Evolutionary conservation across 2,329 filamentous ascomycete species (phyloP), one percentile per base, ranked within the genome.

Genomic region (Aspergillus oerlinghausenensis): DNA sequence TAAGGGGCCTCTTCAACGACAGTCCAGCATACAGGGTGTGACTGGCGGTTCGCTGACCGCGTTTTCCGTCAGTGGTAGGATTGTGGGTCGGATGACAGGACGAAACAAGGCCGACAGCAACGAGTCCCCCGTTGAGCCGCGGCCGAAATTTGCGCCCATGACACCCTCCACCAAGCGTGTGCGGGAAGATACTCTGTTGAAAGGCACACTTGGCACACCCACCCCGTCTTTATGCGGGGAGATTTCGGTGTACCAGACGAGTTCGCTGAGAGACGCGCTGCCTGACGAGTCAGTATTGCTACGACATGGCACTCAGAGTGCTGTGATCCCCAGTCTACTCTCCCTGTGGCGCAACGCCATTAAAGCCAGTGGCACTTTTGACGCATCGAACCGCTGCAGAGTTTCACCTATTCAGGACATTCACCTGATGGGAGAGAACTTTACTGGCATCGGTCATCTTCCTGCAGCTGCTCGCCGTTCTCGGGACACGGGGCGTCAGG

Each of bases 121-220:
- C 25, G 59, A 55, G 23, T 61, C 70, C 14, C 59, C 64, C 6
- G 55, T 61, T 21, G 70, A 73, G 55, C 72, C 69, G 38, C 68
- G 69, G 51, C 62, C 70, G 14, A 73, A 66, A 49, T 75, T 80
- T 56, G 76, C 75, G 1, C 77, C 77, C 0, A 75, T 79, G 72
- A 80, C 78, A 4, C 78, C 78, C 8, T 75, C 76, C n/a, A 79
- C 78, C 7, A 74, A 76, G 51, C 75, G 76, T 26, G 63, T 77
- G 6, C 74, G 75, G 17, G 76, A 79, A 65, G 76, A 77, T 43
- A 71, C 73, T 1, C 68, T 80, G 19, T 69, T 78, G 47, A 75
- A 75, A 56, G 77, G 77, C 17, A 64, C 67, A 0, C 58, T 66
- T 49, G 65, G 63, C 19, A 55, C 59, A 17, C 59, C 68, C 40